A percentile compares a stretch with the other conserved stretches of the same genome.
These are phyloP conservation scores for Penicillium cosmopolitanum DNA, from an alignment of 495 filamentous ascomycete species.

Conservation along the genomic window DNA sequence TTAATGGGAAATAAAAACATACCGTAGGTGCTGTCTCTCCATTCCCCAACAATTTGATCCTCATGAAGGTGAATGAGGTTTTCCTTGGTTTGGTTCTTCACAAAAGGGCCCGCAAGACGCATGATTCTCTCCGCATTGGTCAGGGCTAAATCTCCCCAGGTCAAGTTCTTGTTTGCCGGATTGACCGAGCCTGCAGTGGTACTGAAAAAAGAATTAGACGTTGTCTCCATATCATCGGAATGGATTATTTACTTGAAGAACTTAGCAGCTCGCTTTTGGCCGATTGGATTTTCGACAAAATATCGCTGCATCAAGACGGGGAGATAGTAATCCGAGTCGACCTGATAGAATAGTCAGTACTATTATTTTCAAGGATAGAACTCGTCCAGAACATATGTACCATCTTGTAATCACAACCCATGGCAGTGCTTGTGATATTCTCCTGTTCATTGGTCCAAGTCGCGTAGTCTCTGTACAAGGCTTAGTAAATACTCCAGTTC, in stretches of 20 bases:
- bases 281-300: conserved; percentile 53
- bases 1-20: background rate
- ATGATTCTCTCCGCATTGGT: conserved; percentile 62
- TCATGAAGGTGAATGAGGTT: conserved; percentile 63
- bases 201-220: conserved; percentile 18
- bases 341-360: conserved; percentile 19
- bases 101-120: conserved; percentile 57
- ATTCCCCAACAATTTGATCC: conserved; percentile 61
- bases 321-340: conserved; percentile 68
- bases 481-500: background rate
- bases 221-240: background rate
- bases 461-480: conserved; percentile 55
- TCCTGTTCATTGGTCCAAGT: conserved; percentile 59
- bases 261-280: conserved; percentile 37
- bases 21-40: conserved; percentile 63
- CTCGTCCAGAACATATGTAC: conserved; percentile 11
- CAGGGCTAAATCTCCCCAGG: conserved; percentile 54
- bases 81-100: conserved; percentile 49
- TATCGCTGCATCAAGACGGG: conserved; percentile 61
- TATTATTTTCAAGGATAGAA: background rate
- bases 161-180: conserved; percentile 51
- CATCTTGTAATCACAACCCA: conserved; percentile 65
- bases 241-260: conserved; percentile 47
- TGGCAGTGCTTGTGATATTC: conserved; percentile 55
- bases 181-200: conserved; percentile 49